Conservation (phyloP, 257 asterid species). For the Mitragyna speciosa region DNA sequence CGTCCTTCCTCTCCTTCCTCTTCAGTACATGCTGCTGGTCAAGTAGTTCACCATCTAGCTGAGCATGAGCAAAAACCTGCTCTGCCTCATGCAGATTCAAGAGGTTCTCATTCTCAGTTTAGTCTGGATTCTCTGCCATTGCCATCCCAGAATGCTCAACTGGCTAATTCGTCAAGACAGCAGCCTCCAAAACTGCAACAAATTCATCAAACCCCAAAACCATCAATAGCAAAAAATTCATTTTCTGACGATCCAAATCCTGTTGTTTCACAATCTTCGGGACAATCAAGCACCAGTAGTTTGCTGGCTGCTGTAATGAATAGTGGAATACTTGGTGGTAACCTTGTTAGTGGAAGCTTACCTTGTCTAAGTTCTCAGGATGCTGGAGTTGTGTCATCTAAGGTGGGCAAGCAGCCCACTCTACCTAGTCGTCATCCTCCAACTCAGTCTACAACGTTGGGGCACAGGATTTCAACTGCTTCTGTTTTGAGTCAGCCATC, state of each 20-base stretch:
- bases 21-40: slow-evolving; percentile 27
- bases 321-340: slow-evolving; percentile 47
- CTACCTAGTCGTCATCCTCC: slow-evolving; percentile 32
- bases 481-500: slow-evolving; percentile 20
- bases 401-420: slow-evolving; percentile 26
- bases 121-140: slow-evolving; percentile 40
- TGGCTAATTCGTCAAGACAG: slow-evolving; percentile 33
- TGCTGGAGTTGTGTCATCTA: slow-evolving; percentile 30
- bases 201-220: slow-evolving; percentile 12
- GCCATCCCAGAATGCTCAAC: slow-evolving; percentile 36
- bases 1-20: slow-evolving; percentile 52
- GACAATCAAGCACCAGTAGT: slow-evolving; percentile 53
- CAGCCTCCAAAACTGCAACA: slow-evolving; percentile 34
- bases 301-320: slow-evolving; percentile 53
- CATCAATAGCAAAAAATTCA: slow-evolving; percentile 34
- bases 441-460: slow-evolving; percentile 20
- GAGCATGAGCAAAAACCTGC: slow-evolving; percentile 42
- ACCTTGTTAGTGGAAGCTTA: slow-evolving; percentile 33
- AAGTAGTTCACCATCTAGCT: slow-evolving; percentile 33
- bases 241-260: slow-evolving; percentile 48
- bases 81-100: slow-evolving; percentile 60
- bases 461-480: slow-evolving; percentile 9
- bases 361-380: slow-evolving; percentile 33
- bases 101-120: slow-evolving; percentile 36
- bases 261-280: slow-evolving; percentile 41